Evolutionary conservation across 352 stramenopile species (phyloP).

Genomic region (Phytophthora vignae): DNA sequence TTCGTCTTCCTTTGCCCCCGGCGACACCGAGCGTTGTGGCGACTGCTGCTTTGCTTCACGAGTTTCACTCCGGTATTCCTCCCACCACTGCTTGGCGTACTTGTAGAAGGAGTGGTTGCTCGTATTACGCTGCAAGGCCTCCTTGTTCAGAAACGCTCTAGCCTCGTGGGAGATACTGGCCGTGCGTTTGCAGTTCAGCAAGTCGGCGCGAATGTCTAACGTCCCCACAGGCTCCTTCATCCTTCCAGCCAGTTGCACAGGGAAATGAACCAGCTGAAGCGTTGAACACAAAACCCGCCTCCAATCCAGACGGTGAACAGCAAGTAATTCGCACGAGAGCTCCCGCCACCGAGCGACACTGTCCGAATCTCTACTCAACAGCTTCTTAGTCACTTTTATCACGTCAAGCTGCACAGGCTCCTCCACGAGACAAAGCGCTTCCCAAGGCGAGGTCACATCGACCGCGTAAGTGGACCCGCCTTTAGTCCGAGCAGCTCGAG

Average conservation of each 20-base stretch:
- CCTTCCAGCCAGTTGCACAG: constrained; percentile 61
- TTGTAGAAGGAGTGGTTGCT: constrained; percentile 78
- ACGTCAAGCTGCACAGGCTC: constrained; percentile 69
- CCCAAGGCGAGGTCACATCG: constrained; percentile 68
- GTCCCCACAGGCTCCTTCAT: constrained; percentile 79
- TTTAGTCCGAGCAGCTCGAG: constrained; percentile 27
- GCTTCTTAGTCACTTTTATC: constrained; percentile 66
- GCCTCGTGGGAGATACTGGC: constrained; percentile 54
- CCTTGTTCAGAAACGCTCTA: constrained; percentile 59
- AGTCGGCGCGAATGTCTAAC: constrained; percentile 73
- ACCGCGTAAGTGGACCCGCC: constrained; percentile 53
- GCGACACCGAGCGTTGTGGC: neutral
- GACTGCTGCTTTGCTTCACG: constrained; percentile 17
- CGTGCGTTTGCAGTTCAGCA: constrained; percentile 67
- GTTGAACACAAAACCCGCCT: constrained; percentile 77
- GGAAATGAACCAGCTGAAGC: constrained; percentile 72
- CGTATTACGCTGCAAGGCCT: constrained; percentile 60
- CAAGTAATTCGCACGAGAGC: constrained; percentile 62
- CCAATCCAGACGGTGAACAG: constrained; percentile 80
- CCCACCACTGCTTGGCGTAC: constrained; percentile 88
- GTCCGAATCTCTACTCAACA: constrained; percentile 32
- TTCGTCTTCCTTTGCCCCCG: constrained; percentile 27
- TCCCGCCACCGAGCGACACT: constrained; percentile 50
- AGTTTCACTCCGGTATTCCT: constrained; percentile 67
- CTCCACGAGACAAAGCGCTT: constrained; percentile 71